Percentiles rank a stretch among this genome's conserved stretches.
These are phyloP conservation scores for Trypanosoma platydactyli DNA, from an alignment of 208 protist species.

Conservation along the genomic window DNA sequence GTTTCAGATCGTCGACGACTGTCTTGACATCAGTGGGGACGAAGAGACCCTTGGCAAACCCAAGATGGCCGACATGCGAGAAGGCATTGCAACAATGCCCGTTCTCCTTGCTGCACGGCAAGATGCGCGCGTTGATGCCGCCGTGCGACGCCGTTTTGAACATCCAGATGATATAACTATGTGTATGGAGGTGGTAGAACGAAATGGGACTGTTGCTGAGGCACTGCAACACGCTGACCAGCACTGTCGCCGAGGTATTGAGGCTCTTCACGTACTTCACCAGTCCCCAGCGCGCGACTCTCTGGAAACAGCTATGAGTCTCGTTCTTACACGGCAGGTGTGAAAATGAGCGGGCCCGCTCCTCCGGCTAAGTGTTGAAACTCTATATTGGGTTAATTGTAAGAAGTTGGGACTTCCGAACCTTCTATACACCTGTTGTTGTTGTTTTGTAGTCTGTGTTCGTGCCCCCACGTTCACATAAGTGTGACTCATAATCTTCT, in stretches of 20 bases:
- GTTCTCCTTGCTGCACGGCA: conserved; percentile 70
- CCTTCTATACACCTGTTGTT: conserved; percentile 10
- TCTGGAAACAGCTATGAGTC: conserved; percentile 51
- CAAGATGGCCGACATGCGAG: conserved; percentile 78
- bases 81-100: conserved; percentile 78
- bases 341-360: too few species aligned
- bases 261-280: conserved; percentile 46
- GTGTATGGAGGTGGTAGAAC: conserved; percentile 56
- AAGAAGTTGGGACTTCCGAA: too few species aligned
- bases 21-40: conserved; percentile 90
- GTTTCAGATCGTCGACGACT: conserved; percentile 95
- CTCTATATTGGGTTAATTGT: too few species aligned
- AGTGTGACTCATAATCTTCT: too few species aligned
- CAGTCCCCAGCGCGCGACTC: conserved; percentile 58
- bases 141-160: conserved; percentile 60
- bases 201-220: conserved; percentile 50
- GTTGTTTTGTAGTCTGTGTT: conserved; percentile 11
- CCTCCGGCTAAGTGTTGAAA: too few species aligned
- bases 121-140: conserved; percentile 46
- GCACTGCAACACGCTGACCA: conserved; percentile 60
- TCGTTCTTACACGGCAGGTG: conserved; percentile 58
- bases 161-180: conserved; percentile 40
- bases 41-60: conserved; percentile 79
- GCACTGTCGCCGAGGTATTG: conserved; percentile 62
- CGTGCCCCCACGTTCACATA: too few species aligned